A percentile compares a stretch with the other conserved stretches of the same genome.
These are phyloP conservation scores for Danielia reshetovae DNA, from an alignment of 805 yeast species.

Conservation along the genomic window DNA sequence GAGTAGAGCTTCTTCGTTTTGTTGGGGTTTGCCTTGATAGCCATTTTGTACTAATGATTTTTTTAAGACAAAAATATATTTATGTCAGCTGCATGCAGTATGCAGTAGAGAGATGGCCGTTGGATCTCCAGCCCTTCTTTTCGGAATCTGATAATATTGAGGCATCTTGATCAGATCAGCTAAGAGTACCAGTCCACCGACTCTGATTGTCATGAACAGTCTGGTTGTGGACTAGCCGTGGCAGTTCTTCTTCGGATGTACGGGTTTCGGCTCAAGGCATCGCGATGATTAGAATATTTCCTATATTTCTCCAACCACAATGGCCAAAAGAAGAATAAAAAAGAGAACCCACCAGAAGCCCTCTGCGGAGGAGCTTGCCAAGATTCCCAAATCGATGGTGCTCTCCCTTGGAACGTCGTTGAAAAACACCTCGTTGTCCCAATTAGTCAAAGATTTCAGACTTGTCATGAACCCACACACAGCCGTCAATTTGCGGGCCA, in stretches of 20 bases:
- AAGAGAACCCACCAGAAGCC: slow-evolving; percentile 79
- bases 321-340: slow-evolving; percentile 51
- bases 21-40: slow-evolving; percentile 2
- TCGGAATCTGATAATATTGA: too few species aligned
- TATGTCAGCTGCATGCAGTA: too few species aligned
- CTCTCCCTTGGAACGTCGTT: slow-evolving; percentile 75
- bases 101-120: too few species aligned
- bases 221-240: too few species aligned
- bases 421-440: slow-evolving; percentile 76
- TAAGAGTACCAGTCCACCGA: too few species aligned
- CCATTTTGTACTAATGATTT: slow-evolving; percentile 3
- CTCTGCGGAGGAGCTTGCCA: slow-evolving; percentile 62
- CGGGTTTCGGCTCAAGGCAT: slow-evolving; percentile 7
- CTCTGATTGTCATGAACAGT: too few species aligned
- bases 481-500: slow-evolving; percentile 80
- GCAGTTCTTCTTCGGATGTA: slow-evolving; percentile 11
- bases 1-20: slow-evolving; percentile 14
- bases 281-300: slow-evolving; percentile 1
- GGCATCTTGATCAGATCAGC: too few species aligned
- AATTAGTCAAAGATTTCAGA: slow-evolving; percentile 83
- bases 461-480: slow-evolving; percentile 95
- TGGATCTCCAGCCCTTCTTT: too few species aligned
- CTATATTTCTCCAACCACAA: slow-evolving; percentile 8
- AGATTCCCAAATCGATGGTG: slow-evolving; percentile 92
- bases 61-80: too few species aligned